Evolutionary conservation across 345 rosid species (phyloP), one percentile per base, ranked within the genome.

Genomic region (Pelargonium nanum): DNA sequence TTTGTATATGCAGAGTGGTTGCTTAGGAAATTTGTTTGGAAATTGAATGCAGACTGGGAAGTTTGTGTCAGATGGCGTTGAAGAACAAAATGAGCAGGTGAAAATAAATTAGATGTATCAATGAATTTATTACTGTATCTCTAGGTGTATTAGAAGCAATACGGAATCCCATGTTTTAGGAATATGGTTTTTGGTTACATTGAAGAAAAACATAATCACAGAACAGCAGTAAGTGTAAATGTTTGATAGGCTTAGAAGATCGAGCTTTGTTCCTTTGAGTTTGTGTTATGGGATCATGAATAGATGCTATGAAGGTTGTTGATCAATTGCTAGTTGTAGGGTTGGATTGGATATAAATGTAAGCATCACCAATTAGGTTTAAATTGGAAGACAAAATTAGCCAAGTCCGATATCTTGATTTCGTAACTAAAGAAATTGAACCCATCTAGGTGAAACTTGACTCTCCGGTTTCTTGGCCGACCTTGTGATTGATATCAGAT

Each of bases 1-100:
- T 55, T 55, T 19, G 13, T 2, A 24, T 9, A 16, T 8, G 13
- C 2, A 15, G 15, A 12, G 9, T n/a, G 1, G 13, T 50, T 15
- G 4, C 19, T 50, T 50, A 19, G 9, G 23, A 53, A 53, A n/a
- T 17, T 63, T 23, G 60, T 44, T 50, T 17, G 64, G 40, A 48
- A 24, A 21, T 62, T 68, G 66, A 55, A 2, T 78, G 26, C 73
- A 90, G 95, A 86, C 97, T 58, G 90, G 96, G 28, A 73, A 88
- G 69, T 84, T 91, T 55, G 65, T 83, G 60, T 86, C 96, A 0
- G 91, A 84, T 24, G 44, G 34, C 24, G 74, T 91, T 19, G 96
- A 86, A 73, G 96, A 78, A 66, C 97, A 91, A 72, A 86, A 91
- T 12, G 94, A 83, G 61, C 96, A 88, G 91, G 96, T 91, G 72